Base-by-base conservation (phyloP, 768 basidiomycete genomes). In the Rhodotorula paludigena region DNA sequence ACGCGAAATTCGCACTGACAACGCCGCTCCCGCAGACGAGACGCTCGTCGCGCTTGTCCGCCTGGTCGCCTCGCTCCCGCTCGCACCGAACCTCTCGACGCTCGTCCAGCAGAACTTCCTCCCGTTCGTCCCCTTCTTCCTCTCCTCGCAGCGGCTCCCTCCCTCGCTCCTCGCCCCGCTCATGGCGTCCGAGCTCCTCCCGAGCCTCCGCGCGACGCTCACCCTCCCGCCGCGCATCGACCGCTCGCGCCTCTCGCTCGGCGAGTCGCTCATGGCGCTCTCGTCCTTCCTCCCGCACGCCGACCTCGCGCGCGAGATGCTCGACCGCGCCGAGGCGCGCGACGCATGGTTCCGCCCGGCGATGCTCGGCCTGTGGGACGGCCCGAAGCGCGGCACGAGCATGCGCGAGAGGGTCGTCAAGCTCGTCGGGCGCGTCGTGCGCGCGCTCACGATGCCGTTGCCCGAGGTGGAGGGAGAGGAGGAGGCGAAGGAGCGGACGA, bases 51-150 rank as follows among this genome's bases (percentile, higher is more conserved):
- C 42, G 5, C 48, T 71, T 45, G 33, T 67, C 25, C 23, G 18
- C 33, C 20, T 51, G 25, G n/a, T 71, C 63, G 30, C 49, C 28
- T 14, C 48, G 10, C 16, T 67, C 48, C 57, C 70, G 16, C 33
- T 25, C 48, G 8, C 58, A 0, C 21, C 65, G 33, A 7, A 4
- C 16, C 57, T 71, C 54, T 47, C 52, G 42, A 18, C 25, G 36
- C 39, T 51, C 44, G 62, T 59, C 30, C 71, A 61, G 36, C 55
- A 49, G 16, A 59, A 72, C 42, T 35, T 72, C 33, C 62, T 61
- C 56, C 66, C 71, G 38, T 68, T 72, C 41, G 48, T 72, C n/a
- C 42, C 71, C n/a, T 72, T 61, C 56, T 36, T 72, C 54, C 32
- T 72, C 39, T 25, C 30, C 15, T 39, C 38, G 33, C 56, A 57